Base-by-base conservation (phyloP, 2,329 filamentous ascomycete genomes). In the Boeremia lycopersici region DNA sequence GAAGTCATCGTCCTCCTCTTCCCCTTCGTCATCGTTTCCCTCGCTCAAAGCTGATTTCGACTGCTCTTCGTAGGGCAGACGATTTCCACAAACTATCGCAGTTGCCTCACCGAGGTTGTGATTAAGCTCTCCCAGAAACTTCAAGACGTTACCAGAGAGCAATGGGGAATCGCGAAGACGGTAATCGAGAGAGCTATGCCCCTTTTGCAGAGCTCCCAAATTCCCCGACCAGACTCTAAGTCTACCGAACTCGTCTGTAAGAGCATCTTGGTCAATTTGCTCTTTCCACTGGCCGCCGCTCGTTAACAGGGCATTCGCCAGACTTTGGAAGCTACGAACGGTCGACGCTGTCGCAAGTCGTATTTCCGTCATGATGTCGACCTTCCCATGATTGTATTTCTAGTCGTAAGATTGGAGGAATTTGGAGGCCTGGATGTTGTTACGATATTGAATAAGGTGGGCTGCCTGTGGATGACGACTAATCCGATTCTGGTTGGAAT, bases 151-250 rank as follows among this genome's bases (percentile, higher is more conserved):
- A 36, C 60, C 69, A 8, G 63, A 69, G 2, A 74, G 61, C 3
- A 73, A 57, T 4, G 72, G 72, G 8, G 71, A 71, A 38, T 74
- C 73, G 28, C 72, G 72, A 9, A 75, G 59, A 13, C 73, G 69
- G 48, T 75, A 75, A 46, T 75, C 73, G 4, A 74, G 53, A 17
- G 67, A 72, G 40, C 69, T 71, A 43, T 74, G 73, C 5, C 73
- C 72, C 59, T 74, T 74, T 26, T 74, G 71, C 19, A 74, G 48
- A 17, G 71, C 72, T 4, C 72, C 72, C 3, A 74, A 52, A 47
- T 75, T 75, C 6, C 73, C 64, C 11, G 64, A 64, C 72, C 72
- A 75, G 0, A 74, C 72, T 33, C 71, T 62, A 34, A 74, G 71
- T 41, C 72, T 67, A n/a, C 72, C 72, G 35, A 72, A 62, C 43